These are phyloP conservation scores for Bacidia gigantensis DNA, from an alignment of 495 filamentous ascomycete species.

Conservation along the genomic window DNA sequence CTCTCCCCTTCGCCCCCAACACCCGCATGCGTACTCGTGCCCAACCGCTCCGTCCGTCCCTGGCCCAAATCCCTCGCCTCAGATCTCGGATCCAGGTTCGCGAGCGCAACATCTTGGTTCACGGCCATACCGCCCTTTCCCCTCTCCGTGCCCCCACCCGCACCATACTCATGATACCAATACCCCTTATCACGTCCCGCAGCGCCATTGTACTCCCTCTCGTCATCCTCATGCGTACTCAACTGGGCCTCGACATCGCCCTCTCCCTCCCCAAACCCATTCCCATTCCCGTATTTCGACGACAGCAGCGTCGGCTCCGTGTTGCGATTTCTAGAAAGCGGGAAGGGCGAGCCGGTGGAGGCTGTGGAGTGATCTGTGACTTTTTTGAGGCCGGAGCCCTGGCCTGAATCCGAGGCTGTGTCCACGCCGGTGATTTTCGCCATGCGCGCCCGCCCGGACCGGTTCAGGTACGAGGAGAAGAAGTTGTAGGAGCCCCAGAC, in stretches of 20 bases:
- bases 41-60: neutral
- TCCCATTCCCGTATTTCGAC: neutral
- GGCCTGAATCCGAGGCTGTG: too few relatives aligned
- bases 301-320: neutral
- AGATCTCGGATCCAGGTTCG: neutral
- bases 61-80: neutral
- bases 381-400: neutral
- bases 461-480: neutral
- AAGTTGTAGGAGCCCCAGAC: neutral
- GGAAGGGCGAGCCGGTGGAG: neutral
- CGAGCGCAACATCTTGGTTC: neutral
- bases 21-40: neutral
- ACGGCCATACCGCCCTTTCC: neutral
- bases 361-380: neutral
- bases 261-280: neutral
- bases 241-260: neutral
- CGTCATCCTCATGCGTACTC: neutral
- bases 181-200: neutral
- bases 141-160: neutral
- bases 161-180: neutral
- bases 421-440: neutral
- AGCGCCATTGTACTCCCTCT: neutral
- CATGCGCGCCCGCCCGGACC: neutral
- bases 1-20: neutral
- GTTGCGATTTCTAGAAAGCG: neutral